Percentiles rank a stretch among this genome's conserved stretches.
Conservation (phyloP, 768 basidiomycete species). For the Chalciporus pseudorubinellus region DNA sequence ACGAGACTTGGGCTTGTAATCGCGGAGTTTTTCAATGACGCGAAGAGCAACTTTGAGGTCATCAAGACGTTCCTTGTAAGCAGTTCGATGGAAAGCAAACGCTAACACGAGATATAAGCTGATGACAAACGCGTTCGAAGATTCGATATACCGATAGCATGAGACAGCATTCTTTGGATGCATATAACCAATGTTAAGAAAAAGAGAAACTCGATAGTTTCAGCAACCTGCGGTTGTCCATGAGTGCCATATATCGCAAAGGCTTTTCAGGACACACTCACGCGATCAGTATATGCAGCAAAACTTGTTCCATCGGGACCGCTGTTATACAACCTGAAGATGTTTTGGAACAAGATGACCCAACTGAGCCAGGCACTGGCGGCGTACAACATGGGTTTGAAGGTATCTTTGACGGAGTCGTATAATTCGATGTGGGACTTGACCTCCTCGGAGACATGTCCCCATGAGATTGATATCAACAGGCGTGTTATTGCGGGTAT, state of each 20-base stretch:
- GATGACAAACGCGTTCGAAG: background rate
- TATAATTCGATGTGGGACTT: slow-evolving; percentile 70
- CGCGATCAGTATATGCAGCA: slow-evolving; percentile 60
- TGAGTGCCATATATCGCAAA: background rate
- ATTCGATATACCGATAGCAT: slow-evolving; percentile 47
- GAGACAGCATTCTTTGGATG: slow-evolving; percentile 65
- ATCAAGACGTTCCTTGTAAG: slow-evolving; percentile 69
- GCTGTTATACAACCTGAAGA: slow-evolving; percentile 55
- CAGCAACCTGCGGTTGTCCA: slow-evolving; percentile 40
- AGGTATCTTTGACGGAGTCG: slow-evolving; percentile 61
- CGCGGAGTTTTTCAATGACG: slow-evolving; percentile 65
- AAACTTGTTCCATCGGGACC: slow-evolving; percentile 41
- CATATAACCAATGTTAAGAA: slow-evolving; percentile 67
- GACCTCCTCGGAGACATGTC: slow-evolving; percentile 67
- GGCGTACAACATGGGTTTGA: slow-evolving; percentile 73
- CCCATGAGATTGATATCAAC: slow-evolving; percentile 62
- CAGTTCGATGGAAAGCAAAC: slow-evolving; percentile 74
- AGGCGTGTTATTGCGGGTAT: slow-evolving; percentile 54
- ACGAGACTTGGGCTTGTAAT: slow-evolving; percentile 51
- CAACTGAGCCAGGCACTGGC: slow-evolving; percentile 70
- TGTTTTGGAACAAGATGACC: slow-evolving; percentile 68
- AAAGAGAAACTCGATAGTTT: slow-evolving; percentile 72
- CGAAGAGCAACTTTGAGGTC: slow-evolving; percentile 50
- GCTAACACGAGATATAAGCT: slow-evolving; percentile 35
- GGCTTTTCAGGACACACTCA: slow-evolving; percentile 26